Evolutionary conservation across 768 basidiomycete species (phyloP).

Genomic region (Hericium erinaceus): DNA sequence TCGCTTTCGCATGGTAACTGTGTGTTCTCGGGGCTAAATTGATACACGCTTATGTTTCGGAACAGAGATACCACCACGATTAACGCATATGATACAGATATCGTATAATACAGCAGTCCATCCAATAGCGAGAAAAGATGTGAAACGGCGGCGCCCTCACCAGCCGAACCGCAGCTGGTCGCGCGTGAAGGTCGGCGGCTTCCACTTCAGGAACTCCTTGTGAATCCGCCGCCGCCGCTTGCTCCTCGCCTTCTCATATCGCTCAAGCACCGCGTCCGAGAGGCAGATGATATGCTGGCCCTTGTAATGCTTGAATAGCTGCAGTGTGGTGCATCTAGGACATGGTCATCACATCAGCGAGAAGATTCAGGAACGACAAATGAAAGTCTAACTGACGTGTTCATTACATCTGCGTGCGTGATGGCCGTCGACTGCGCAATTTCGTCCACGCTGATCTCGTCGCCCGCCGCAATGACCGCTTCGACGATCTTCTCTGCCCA

Average conservation of each 20-base stretch:
- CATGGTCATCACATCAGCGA: background rate
- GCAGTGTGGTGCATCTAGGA: slow-evolving; percentile 80
- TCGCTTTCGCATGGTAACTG: too few relatives aligned
- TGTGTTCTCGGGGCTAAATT: background rate
- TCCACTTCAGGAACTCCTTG: slow-evolving; percentile 80
- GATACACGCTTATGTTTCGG: background rate
- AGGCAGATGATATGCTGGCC: slow-evolving; percentile 90
- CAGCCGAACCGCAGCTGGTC: slow-evolving; percentile 76
- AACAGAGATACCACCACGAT: background rate
- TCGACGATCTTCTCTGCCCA: slow-evolving; percentile 98
- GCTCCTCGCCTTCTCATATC: slow-evolving; percentile 73
- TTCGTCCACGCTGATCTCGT: slow-evolving; percentile 88
- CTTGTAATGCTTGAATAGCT: slow-evolving; percentile 94
- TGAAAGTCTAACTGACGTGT: slow-evolving; percentile 63
- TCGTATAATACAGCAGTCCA: background rate
- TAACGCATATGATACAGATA: background rate
- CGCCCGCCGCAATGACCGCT: slow-evolving; percentile 57
- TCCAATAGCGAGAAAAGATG: background rate
- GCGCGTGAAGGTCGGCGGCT: slow-evolving; percentile 87
- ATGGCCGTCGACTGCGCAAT: slow-evolving; percentile 94
- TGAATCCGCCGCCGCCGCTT: slow-evolving; percentile 77
- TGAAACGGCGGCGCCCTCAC: slow-evolving; percentile 15
- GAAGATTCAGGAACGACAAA: background rate
- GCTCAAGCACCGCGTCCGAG: slow-evolving; percentile 83
- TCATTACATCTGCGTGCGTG: slow-evolving; percentile 94